Evolutionary conservation across 2,329 filamentous ascomycete genomes (phyloP), one percentile per base, ranked within the genome.

Genomic region (Orbilia javanica): DNA sequence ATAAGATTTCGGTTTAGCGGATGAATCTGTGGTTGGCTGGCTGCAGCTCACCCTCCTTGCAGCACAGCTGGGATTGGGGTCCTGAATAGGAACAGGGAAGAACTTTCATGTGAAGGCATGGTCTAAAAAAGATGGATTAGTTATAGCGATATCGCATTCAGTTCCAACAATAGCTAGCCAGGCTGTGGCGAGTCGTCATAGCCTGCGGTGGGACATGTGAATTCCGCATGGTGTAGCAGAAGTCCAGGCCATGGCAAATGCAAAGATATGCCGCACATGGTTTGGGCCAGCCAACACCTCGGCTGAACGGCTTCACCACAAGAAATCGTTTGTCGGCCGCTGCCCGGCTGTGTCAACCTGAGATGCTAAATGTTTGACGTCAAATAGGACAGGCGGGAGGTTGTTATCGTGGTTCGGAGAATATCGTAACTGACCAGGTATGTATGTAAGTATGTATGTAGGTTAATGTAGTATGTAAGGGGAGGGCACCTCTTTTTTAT

Each of bases 1-100:
- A 77, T 77, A 77, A 77, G 66, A 77, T 77, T 77, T 77, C 73
- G 73, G 73, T 77, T 77, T 70, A 71, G 73, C 73, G 73, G 73
- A 77, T 70, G 69, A 53, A 25, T 46, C 39, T 48, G 72, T 68
- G 70, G 65, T 66, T 44, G 70, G 55, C 29, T 64, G 50, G 48
- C 46, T 67, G 46, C 27, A 50, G 20, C 48, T 48, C 48, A 44
- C 48, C 15, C 64, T 52, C 64, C 64, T 67, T 67, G 64, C 64
- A 67, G 18, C 46, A 15, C 46, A 44, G 60, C n/a, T 31, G 25
- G 39, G 39, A 25, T 48, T 1, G n/a, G 13, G 7, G 5, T 52
- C 63, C 46, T 27, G 20, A 44, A 44, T 10, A 44, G 42, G 27
- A 50, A 25, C 52, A 62, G 53, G 55, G 68, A 42, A 36, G 50